phyloP scores from a whole-genome alignment of 2,329 filamentous ascomycete species.

The Thermothelomyces thermophilus region DNA sequence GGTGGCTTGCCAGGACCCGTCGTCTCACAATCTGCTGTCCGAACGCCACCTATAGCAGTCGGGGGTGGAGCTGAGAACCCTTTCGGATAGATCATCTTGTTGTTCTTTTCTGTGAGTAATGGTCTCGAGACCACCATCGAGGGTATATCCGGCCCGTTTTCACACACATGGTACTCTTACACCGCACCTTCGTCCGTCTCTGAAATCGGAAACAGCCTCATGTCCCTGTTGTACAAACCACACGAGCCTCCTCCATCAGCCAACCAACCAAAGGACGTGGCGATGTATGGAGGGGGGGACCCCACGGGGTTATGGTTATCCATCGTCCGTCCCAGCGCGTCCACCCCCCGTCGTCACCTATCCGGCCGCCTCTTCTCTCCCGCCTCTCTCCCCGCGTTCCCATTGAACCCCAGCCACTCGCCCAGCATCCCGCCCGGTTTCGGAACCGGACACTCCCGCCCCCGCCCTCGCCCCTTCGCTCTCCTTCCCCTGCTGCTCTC shows the following conservation, averaged over 20 bases:
- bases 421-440: constrained; percentile 66
- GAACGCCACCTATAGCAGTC: too few species aligned
- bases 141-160: constrained; percentile 2
- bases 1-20: too few species aligned
- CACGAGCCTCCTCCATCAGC: too few species aligned
- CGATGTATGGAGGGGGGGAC: too few species aligned
- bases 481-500: constrained; percentile 38
- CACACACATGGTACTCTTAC: not conserved
- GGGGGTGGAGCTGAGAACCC: too few species aligned
- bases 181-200: not conserved
- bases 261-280: too few species aligned
- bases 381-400: not conserved
- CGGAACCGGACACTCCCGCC: constrained; percentile 81
- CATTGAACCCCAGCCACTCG: constrained; percentile 55
- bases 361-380: constrained; percentile 1
- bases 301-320: too few species aligned
- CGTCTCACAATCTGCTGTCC: too few species aligned
- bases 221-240: not conserved
- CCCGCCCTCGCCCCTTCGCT: constrained; percentile 38
- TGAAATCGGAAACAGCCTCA: not conserved
- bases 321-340: too few species aligned
- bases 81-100: too few species aligned
- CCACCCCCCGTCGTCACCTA: not conserved
- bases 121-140: not conserved
- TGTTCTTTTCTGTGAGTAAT: not conserved